Evolutionary conservation across 2,329 filamentous ascomycete genomes (phyloP).

Genomic region (Verticillium isaacii): DNA sequence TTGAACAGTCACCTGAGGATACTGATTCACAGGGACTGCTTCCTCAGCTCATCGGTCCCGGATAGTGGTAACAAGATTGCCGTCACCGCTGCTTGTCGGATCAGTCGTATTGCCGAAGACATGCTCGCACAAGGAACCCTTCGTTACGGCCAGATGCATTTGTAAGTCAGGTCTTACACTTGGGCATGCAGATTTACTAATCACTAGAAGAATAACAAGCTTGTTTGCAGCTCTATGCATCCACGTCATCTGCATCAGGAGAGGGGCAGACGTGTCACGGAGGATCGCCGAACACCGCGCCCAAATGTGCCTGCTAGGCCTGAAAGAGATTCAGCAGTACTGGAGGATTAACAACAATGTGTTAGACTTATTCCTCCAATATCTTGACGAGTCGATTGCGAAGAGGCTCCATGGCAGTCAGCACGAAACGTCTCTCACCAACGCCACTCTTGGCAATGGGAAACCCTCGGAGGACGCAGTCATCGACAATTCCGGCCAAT

Average conservation of each 20-base stretch:
- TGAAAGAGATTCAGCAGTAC: conserved; percentile 33
- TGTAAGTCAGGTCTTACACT: conserved; percentile 16
- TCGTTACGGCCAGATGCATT: conserved; percentile 31
- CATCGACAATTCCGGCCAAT: background rate
- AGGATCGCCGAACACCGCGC: conserved; percentile 30
- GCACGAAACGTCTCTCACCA: conserved; percentile 9
- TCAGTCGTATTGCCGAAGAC: conserved; percentile 32
- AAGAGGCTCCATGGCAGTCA: conserved; percentile 22
- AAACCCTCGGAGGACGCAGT: background rate
- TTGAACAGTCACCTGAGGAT: conserved; percentile 26
- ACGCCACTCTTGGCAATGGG: background rate
- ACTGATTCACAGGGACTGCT: conserved; percentile 28
- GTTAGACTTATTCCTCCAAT: conserved; percentile 30
- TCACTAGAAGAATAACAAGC: conserved; percentile 23
- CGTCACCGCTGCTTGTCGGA: conserved; percentile 25
- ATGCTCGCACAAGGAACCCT: conserved; percentile 28
- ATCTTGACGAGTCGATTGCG: conserved; percentile 29
- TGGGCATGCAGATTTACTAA: background rate
- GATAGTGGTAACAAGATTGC: conserved; percentile 20
- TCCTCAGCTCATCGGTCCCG: conserved; percentile 14
- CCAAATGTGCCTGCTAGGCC: conserved; percentile 29
- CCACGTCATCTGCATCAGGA: conserved; percentile 29
- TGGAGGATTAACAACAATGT: conserved; percentile 33
- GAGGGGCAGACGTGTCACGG: conserved; percentile 24
- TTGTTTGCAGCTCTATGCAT: conserved; percentile 32